Base-by-base conservation (phyloP, 345 rosid genomes). In the Gossypium rotundifolium region DNA sequence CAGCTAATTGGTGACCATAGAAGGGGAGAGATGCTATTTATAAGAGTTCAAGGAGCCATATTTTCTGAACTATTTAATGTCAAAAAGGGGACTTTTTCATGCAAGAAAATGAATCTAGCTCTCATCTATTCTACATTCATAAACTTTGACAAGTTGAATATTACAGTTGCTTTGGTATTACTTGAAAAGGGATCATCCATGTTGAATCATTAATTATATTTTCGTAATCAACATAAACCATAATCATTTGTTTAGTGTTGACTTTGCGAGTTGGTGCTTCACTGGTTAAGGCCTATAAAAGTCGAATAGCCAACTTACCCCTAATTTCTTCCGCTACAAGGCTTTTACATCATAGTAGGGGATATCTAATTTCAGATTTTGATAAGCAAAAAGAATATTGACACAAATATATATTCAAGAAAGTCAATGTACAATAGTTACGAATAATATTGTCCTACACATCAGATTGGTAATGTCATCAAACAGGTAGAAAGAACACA, bases 101-200 rank as follows among this genome's bases (percentile, higher is more conserved):
- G 38, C 46, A 70, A 25, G 38, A 27, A 17, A 51, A 52, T 70
- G 73, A n/a, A 70, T 54, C 61, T 52, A 33, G 48, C 73, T 29
- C 73, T 70, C 9, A 52, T 52, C 27, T 52, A n/a, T 70, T 70
- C 61, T 29, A 70, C 73, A 52, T 70, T 17, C 73, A n/a, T 29
- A 70, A 29, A 42, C 14, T 46, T 27, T 60, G 0, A 52, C 48
- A 29, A 52, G 73, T 33, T 70, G 61, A 70, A 27, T 29, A 52
- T 52, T 52, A 52, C 29, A 70, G 10, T 52, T 52, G 60, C 22
- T 70, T 70, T 70, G 27, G 60, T 52, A 29, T 53, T 17, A 46
- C 29, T 29, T 52, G 48, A 33, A 52, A 52, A 48, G 12, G 73
- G 10, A 33, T 17, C 22, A 38, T 64, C 49, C 68, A 40, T 62